These are phyloP conservation scores for Pleomassaria siparia DNA, from an alignment of 2,329 filamentous ascomycete species.

Conservation along the genomic window DNA sequence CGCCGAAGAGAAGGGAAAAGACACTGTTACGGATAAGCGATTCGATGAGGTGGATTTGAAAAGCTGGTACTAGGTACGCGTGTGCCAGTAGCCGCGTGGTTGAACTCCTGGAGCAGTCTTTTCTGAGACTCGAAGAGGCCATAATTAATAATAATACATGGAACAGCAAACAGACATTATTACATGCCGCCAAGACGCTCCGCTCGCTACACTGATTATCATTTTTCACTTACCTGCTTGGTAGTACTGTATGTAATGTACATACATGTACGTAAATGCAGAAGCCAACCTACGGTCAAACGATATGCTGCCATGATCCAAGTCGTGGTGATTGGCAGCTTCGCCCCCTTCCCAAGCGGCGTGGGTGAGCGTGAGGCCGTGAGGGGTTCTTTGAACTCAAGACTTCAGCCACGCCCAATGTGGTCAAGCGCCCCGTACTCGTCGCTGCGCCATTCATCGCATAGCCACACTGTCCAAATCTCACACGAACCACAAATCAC, in stretches of 20 bases:
- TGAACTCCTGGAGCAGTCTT: background rate
- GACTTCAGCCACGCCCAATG: constrained; percentile 4
- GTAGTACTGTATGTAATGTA: too few species aligned
- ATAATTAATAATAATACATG: too few species aligned
- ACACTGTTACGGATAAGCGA: constrained; percentile 6
- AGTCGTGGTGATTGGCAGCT: constrained; percentile 8
- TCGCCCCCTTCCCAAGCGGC: constrained; percentile 20
- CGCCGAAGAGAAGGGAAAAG: constrained; percentile 12
- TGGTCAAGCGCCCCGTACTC: constrained; percentile 11
- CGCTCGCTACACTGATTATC: too few species aligned
- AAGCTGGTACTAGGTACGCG: too few species aligned
- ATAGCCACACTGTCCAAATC: constrained; percentile 33
- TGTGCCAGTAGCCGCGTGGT: constrained; percentile 32
- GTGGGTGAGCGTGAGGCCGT: constrained; percentile 11
- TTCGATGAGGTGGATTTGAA: background rate
- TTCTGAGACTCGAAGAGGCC: constrained; percentile 3
- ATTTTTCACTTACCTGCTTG: too few species aligned
- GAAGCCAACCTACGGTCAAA: background rate
- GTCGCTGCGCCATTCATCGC: constrained; percentile 22
- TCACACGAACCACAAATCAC: too few species aligned
- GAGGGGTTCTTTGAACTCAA: constrained; percentile 9
- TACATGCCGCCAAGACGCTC: too few species aligned
- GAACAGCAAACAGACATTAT: too few species aligned
- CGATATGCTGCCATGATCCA: background rate
- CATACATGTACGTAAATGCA: background rate